Evolutionary conservation across 2,329 filamentous ascomycete species (phyloP).

Genomic region (Diaporthe vexans): DNA sequence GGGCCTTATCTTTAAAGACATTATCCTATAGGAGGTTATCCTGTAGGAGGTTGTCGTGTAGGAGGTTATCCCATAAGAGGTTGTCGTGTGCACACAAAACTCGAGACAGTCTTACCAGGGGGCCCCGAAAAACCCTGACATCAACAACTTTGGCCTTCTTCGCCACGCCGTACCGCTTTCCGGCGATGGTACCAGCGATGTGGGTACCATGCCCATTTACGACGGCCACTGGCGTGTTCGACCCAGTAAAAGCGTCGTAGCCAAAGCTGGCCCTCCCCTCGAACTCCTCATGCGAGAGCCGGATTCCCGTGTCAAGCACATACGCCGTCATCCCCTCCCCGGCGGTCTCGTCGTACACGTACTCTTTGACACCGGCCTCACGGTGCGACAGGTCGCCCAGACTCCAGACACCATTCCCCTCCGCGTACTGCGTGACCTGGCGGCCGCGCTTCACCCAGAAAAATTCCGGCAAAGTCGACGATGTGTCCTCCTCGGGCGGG

Average conservation of each 20-base stretch:
- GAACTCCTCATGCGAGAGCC: constrained; percentile 52
- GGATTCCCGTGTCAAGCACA: constrained; percentile 61
- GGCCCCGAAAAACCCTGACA: constrained; percentile 45
- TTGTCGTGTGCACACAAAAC: too few species aligned
- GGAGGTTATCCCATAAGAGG: too few species aligned
- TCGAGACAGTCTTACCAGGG: background rate
- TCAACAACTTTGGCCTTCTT: constrained; percentile 50
- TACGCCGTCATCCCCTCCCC: constrained; percentile 53
- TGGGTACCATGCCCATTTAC: constrained; percentile 51
- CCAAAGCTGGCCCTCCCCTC: constrained; percentile 48
- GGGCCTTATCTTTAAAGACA: too few species aligned
- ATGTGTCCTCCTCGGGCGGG: background rate
- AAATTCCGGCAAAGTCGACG: background rate
- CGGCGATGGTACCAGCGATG: constrained; percentile 49
- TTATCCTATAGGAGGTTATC: too few species aligned
- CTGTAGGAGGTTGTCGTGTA: too few species aligned
- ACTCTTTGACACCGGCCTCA: constrained; percentile 40
- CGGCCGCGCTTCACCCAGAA: background rate
- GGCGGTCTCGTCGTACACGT: constrained; percentile 46
- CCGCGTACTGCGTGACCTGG: constrained; percentile 30
- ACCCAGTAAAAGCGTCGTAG: constrained; percentile 45
- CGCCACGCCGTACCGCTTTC: constrained; percentile 50
- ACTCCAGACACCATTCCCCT: constrained; percentile 43
- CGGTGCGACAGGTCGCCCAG: constrained; percentile 48
- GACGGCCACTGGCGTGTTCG: constrained; percentile 10